phyloP scores from a whole-genome alignment of 495 filamentous ascomycete species.

The Penicillium steckii region DNA sequence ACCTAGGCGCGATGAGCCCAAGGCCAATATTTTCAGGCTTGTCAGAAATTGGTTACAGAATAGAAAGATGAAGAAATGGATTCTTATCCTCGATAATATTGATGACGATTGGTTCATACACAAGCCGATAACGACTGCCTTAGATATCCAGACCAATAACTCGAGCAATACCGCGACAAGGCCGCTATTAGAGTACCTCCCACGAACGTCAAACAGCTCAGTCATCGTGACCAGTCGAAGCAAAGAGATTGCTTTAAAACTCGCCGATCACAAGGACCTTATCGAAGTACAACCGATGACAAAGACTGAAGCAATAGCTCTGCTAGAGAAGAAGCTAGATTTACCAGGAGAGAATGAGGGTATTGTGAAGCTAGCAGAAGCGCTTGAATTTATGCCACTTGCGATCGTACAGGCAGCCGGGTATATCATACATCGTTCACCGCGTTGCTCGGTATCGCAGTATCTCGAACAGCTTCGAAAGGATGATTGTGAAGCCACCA shows the following conservation, averaged over 20 bases:
- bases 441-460: not conserved
- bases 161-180: too few species aligned
- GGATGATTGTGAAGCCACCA: not conserved
- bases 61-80: not conserved
- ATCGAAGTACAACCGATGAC: not conserved
- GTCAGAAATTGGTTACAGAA: slow-evolving; percentile 35
- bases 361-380: not conserved
- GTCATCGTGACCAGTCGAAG: too few species aligned
- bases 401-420: not conserved
- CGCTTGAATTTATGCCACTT: not conserved
- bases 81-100: not conserved
- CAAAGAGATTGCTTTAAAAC: too few species aligned
- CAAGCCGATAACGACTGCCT: not conserved
- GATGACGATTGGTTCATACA: not conserved
- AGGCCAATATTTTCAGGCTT: slow-evolving; percentile 37
- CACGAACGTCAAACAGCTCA: too few species aligned
- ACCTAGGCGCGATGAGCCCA: slow-evolving; percentile 31
- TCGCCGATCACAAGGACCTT: too few species aligned
- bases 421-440: not conserved
- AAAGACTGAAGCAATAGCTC: not conserved
- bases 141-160: not conserved
- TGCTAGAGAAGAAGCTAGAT: too few species aligned
- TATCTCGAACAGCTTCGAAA: not conserved
- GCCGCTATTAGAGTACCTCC: too few species aligned
- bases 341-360: too few species aligned